A percentile compares a stretch with the other conserved stretches of the same genome.
Evolutionary conservation across 2,329 filamentous ascomycete genomes (phyloP).

Genomic region (Ceratocystis lukuohia): DNA sequence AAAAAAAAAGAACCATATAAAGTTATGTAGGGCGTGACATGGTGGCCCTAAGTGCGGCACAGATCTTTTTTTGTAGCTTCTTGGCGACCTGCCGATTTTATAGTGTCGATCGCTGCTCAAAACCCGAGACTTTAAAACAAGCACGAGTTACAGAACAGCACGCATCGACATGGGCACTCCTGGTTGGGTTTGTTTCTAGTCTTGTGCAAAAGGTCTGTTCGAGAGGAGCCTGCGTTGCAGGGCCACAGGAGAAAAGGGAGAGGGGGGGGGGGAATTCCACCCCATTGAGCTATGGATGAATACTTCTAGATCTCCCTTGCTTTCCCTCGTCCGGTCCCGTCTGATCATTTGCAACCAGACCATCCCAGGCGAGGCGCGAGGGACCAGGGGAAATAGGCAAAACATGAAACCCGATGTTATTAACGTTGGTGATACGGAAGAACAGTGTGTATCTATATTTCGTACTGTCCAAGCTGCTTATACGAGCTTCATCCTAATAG

Average conservation of each 20-base stretch:
- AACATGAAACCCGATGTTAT: no score
- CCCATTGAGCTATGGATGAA: background rate
- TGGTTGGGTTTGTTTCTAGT: background rate
- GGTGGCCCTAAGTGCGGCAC: background rate
- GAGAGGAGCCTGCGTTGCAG: background rate
- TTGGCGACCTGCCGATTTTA: background rate
- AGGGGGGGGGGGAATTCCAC: background rate
- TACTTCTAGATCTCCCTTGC: background rate
- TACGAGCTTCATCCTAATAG: no score
- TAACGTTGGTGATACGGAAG: background rate
- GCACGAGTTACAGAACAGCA: background rate
- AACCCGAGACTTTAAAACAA: background rate
- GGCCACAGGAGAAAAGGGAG: background rate
- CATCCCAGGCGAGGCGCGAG: no score
- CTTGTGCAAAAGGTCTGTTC: background rate
- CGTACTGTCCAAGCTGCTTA: background rate
- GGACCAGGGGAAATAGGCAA: no score
- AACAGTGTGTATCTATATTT: background rate
- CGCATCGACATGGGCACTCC: background rate
- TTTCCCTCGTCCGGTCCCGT: background rate
- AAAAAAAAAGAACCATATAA: background rate
- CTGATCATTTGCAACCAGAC: no score
- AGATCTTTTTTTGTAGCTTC: conserved; percentile 5
- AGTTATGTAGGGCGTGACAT: background rate
- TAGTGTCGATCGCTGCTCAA: background rate